Percentiles rank a stretch among this genome's conserved stretches.
These are phyloP conservation scores for Puccinellia tenuiflora DNA, from an alignment of 176 grass and related monocot genomes.

Conservation along the genomic window DNA sequence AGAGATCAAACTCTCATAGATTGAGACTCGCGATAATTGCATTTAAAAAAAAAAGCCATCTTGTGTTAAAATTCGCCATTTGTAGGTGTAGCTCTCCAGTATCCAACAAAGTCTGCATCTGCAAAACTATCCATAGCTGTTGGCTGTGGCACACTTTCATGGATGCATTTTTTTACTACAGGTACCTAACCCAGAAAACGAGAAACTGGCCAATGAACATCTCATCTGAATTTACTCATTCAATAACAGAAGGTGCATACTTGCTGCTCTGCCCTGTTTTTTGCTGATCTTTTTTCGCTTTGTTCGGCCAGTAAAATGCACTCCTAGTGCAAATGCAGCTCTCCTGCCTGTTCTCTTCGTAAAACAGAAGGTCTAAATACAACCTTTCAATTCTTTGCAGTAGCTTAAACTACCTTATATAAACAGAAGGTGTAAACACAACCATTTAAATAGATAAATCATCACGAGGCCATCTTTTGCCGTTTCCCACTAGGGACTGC, in stretches of 20 bases:
- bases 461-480: neutral
- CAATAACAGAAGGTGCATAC: neutral
- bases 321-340: neutral
- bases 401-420: too few relatives aligned
- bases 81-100: conserved; percentile 7
- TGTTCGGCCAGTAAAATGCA: neutral
- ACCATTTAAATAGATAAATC: neutral
- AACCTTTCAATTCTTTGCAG: too few relatives aligned
- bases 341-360: too few relatives aligned
- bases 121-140: neutral
- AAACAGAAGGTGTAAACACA: too few relatives aligned
- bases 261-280: neutral
- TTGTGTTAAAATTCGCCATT: too few relatives aligned
- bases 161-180: neutral
- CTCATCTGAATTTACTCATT: neutral
- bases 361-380: too few relatives aligned
- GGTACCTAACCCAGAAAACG: neutral
- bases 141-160: neutral
- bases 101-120: conserved; percentile 20
- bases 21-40: too few relatives aligned
- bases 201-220: neutral
- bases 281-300: neutral
- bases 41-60: too few relatives aligned
- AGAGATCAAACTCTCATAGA: too few relatives aligned
- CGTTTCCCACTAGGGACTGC: neutral